phyloP scores from a whole-genome alignment of 2,329 filamentous ascomycete species.

The Didymella exigua region DNA sequence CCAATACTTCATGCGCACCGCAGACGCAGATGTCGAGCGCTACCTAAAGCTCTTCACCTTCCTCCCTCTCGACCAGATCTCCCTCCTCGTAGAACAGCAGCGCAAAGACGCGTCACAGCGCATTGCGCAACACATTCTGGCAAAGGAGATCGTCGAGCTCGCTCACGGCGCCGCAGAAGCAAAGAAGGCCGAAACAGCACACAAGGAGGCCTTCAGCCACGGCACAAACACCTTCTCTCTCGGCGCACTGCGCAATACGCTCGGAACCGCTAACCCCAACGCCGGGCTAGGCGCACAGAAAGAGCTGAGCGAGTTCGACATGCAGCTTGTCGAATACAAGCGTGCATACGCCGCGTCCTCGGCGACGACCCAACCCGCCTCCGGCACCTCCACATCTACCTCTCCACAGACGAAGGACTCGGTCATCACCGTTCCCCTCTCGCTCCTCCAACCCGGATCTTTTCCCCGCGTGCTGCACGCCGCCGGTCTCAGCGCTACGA shows the following conservation, averaged over 20 bases:
- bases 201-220: conserved; percentile 54
- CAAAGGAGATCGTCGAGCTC: conserved; percentile 79
- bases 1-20: conserved; percentile 80
- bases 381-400: conserved; percentile 12
- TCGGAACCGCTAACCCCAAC: conserved; percentile 17
- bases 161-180: conserved; percentile 75
- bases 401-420: conserved; percentile 52
- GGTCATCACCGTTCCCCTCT: conserved; percentile 65
- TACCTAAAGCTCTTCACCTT: conserved; percentile 93
- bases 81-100: conserved; percentile 71
- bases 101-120: conserved; percentile 70
- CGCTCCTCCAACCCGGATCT: conserved; percentile 60
- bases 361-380: conserved; percentile 17
- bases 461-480: conserved; percentile 66
- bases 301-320: conserved; percentile 20
- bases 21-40: conserved; percentile 79
- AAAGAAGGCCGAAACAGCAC: conserved; percentile 63
- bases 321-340: conserved; percentile 32
- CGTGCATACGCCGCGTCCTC: conserved; percentile 30
- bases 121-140: conserved; percentile 80
- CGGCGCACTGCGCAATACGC: conserved; percentile 28
- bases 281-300: conserved; percentile 3
- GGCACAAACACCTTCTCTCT: conserved; percentile 40
- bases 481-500: conserved; percentile 62
- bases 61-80: conserved; percentile 72